These are phyloP conservation scores for Mycena rosella DNA, from an alignment of 768 basidiomycete genomes.

Conservation along the genomic window DNA sequence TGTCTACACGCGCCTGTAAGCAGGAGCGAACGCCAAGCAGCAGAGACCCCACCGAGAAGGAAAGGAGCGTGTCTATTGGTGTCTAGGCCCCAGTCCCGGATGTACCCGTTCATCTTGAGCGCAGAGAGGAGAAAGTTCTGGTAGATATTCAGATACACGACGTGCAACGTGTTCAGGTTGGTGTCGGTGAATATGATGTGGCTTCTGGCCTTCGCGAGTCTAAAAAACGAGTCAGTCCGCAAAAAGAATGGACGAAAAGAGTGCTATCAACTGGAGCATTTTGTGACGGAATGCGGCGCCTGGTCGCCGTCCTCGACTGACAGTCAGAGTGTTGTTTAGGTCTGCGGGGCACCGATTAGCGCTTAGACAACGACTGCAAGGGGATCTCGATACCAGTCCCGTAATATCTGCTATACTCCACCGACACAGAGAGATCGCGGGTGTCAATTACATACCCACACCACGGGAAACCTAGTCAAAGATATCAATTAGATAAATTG, in stretches of 20 bases:
- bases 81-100: constrained; percentile 69
- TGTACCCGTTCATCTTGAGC: constrained; percentile 89
- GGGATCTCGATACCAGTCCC: constrained; percentile 61
- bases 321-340: constrained; percentile 75
- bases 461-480: constrained; percentile 85
- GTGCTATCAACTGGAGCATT: constrained; percentile 73
- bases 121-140: constrained; percentile 86
- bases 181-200: constrained; percentile 88
- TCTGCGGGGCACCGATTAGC: constrained; percentile 52
- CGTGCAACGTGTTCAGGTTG: constrained; percentile 69
- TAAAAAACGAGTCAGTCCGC: constrained; percentile 45
- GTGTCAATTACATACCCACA: constrained; percentile 90
- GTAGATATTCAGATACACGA: constrained; percentile 86
- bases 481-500: not conserved
- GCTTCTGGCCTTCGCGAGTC: constrained; percentile 77
- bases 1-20: constrained; percentile 56
- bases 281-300: constrained; percentile 76
- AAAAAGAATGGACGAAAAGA: not conserved
- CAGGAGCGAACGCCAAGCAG: not conserved
- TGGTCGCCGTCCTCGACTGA: constrained; percentile 73
- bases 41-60: constrained; percentile 61
- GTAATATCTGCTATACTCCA: constrained; percentile 81
- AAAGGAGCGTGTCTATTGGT: constrained; percentile 61
- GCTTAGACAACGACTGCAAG: not conserved
- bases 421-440: constrained; percentile 79